Conservation (phyloP, 1,284 basidiomycete species). For the Marasmius tenuissimus region DNA sequence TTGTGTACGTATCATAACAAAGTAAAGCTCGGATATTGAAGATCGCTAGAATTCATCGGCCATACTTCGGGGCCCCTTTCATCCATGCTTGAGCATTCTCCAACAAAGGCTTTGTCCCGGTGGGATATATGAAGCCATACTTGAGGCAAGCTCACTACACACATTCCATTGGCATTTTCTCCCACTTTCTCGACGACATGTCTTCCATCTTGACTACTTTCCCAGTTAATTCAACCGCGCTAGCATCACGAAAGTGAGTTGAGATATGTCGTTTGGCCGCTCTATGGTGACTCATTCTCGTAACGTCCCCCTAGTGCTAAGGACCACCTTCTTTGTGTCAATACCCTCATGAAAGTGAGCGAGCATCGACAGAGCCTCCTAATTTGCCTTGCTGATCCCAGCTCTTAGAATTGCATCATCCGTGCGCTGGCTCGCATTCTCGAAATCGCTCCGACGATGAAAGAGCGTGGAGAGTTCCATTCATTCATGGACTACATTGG, state of each 20-base stretch:
- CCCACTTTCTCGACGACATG: not conserved
- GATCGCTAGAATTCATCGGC: no score
- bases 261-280: not conserved
- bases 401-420: not conserved
- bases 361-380: not conserved
- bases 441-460: constrained; percentile 13
- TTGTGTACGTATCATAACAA: no score
- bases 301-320: not conserved
- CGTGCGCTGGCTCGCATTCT: not conserved
- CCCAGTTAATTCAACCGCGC: not conserved
- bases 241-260: not conserved
- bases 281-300: not conserved
- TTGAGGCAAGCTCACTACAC: no score
- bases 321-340: not conserved
- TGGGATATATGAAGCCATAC: no score
- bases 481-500: constrained; percentile 23
- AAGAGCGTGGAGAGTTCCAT: constrained; percentile 9
- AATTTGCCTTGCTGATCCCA: not conserved
- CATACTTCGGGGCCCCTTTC: no score
- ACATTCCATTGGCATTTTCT: no score
- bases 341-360: not conserved
- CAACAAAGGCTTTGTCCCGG: no score
- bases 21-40: no score
- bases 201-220: not conserved
- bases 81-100: no score